phyloP scores from a whole-genome alignment of 2,329 filamentous ascomycete genomes.

The Epichloe amarillans region DNA sequence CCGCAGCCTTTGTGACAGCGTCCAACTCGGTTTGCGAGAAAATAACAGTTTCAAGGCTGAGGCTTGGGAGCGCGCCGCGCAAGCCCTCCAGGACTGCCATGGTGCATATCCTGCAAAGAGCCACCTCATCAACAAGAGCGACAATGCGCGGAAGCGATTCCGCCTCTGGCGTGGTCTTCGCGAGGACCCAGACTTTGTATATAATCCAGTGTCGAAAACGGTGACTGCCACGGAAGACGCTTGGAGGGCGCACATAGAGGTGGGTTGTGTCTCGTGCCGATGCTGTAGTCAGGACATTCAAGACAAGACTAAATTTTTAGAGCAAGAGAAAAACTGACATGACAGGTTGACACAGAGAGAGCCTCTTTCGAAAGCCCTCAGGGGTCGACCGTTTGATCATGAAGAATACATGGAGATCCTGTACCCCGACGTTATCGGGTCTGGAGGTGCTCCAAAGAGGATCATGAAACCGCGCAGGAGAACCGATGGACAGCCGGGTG shows the following conservation, averaged over 20 bases:
- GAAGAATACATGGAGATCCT: slow-evolving; percentile 48
- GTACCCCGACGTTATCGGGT: slow-evolving; percentile 46
- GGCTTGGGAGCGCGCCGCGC: slow-evolving; percentile 44
- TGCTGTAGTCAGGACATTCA: background rate
- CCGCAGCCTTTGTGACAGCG: slow-evolving; percentile 45
- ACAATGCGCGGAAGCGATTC: slow-evolving; percentile 50
- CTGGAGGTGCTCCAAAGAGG: slow-evolving; percentile 42
- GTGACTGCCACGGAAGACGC: slow-evolving; percentile 44
- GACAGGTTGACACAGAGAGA: slow-evolving; percentile 31
- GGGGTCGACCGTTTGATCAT: slow-evolving; percentile 45
- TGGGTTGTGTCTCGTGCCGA: slow-evolving; percentile 17
- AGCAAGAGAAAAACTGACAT: background rate
- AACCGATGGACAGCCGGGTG: slow-evolving; percentile 30
- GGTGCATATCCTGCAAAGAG: slow-evolving; percentile 45
- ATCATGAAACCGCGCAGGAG: slow-evolving; percentile 42
- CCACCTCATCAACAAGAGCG: slow-evolving; percentile 50
- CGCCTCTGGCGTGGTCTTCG: slow-evolving; percentile 46
- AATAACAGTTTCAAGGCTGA: slow-evolving; percentile 49
- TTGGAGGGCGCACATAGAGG: slow-evolving; percentile 44
- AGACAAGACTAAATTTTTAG: slow-evolving; percentile 2
- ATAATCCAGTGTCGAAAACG: slow-evolving; percentile 35
- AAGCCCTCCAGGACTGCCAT: slow-evolving; percentile 40
- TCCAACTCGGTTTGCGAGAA: slow-evolving; percentile 41
- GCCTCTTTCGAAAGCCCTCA: slow-evolving; percentile 41
- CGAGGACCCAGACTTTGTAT: slow-evolving; percentile 43